Conservation (phyloP, 2,329 filamentous ascomycete species). For the Fusarium acutatum region DNA sequence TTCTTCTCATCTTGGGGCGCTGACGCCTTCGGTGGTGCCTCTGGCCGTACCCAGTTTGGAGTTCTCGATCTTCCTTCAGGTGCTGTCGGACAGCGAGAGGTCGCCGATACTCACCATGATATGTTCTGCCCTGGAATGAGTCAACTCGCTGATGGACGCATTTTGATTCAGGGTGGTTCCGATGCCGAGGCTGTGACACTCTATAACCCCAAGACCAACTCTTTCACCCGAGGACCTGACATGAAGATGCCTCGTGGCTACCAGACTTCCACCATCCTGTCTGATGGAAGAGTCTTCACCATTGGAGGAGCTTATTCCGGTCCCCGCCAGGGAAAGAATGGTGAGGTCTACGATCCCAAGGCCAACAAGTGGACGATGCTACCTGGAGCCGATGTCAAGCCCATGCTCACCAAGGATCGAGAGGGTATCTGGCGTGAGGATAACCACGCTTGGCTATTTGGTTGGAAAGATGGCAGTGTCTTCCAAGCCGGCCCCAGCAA, state of each 20-base stretch:
- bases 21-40: slow-evolving; percentile 29
- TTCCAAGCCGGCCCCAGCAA: slow-evolving; percentile 65
- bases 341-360: slow-evolving; percentile 60
- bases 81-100: slow-evolving; percentile 20
- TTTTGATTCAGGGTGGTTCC: slow-evolving; percentile 63
- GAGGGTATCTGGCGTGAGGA: slow-evolving; percentile 59
- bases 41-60: slow-evolving; percentile 26
- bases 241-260: slow-evolving; percentile 62
- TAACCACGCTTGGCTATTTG: slow-evolving; percentile 47
- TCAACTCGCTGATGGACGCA: slow-evolving; percentile 55
- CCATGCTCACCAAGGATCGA: slow-evolving; percentile 59
- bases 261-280: slow-evolving; percentile 59
- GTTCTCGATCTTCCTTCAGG: slow-evolving; percentile 16
- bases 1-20: slow-evolving; percentile 30
- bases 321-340: slow-evolving; percentile 59
- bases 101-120: slow-evolving; percentile 57
- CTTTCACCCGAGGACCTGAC: slow-evolving; percentile 50
- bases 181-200: slow-evolving; percentile 58
- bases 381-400: slow-evolving; percentile 52
- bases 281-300: slow-evolving; percentile 63
- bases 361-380: slow-evolving; percentile 58
- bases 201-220: slow-evolving; percentile 50
- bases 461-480: slow-evolving; percentile 56
- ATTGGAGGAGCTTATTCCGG: slow-evolving; percentile 66
- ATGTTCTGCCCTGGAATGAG: slow-evolving; percentile 67